Evolutionary conservation across 2,329 filamentous ascomycete genomes (phyloP).

Genomic region (Fusarium penzigii): DNA sequence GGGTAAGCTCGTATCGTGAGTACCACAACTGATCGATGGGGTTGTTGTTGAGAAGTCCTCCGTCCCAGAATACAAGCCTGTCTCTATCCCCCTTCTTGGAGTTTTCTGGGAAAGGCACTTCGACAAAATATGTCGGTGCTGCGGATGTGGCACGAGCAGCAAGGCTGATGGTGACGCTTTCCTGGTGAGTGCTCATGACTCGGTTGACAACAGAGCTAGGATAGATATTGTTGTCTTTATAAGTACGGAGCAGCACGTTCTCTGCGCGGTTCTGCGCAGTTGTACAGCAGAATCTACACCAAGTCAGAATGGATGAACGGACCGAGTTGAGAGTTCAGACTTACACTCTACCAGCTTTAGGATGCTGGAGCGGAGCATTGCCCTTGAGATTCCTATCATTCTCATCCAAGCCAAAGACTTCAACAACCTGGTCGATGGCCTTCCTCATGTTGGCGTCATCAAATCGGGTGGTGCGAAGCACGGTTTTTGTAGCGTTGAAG

Average conservation of each 20-base stretch:
- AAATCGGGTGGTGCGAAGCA: constrained; percentile 16
- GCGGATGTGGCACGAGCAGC: constrained; percentile 19
- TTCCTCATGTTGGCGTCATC: constrained; percentile 10
- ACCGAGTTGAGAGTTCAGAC: not conserved
- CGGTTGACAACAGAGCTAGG: constrained; percentile 16
- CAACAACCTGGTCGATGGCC: constrained; percentile 16
- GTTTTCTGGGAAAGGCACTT: constrained; percentile 11
- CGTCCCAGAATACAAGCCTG: constrained; percentile 15
- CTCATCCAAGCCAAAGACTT: constrained; percentile 15
- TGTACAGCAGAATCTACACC: not conserved
- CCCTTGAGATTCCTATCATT: constrained; percentile 17
- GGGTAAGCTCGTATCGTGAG: constrained; percentile 18
- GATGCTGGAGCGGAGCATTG: constrained; percentile 14
- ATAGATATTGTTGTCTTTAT: constrained; percentile 10
- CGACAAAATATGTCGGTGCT: constrained; percentile 19
- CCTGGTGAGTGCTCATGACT: constrained; percentile 1
- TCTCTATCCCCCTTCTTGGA: constrained; percentile 1
- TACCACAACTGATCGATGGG: constrained; percentile 23
- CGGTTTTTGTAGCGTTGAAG: constrained; percentile 15
- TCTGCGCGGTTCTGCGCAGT: constrained; percentile 17
- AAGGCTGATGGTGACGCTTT: constrained; percentile 21
- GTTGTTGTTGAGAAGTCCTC: constrained; percentile 22
- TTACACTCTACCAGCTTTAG: constrained; percentile 8
- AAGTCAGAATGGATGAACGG: not conserved
- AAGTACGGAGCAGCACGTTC: constrained; percentile 14